Percentiles rank a stretch among this genome's conserved stretches.
Evolutionary conservation across 441 rosid species (phyloP).

Genomic region (Kokia cookei): DNA sequence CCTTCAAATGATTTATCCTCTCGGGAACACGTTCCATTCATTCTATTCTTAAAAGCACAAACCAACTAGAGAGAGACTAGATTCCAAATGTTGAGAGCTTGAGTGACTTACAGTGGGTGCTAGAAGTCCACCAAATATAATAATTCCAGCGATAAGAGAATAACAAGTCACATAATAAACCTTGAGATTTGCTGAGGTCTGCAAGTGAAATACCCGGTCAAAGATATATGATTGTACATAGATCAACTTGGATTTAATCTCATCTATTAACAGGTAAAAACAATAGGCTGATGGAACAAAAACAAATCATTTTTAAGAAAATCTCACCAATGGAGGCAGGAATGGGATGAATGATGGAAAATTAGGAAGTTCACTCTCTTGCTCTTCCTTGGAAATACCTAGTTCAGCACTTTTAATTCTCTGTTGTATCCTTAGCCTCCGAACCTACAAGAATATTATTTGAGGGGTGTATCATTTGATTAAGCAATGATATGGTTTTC

Average conservation of each 20-base stretch:
- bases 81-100: not conserved
- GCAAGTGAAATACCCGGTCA: conserved; percentile 10
- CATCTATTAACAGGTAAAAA: not conserved
- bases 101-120: conserved; percentile 73
- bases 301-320: not conserved
- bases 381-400: conserved; percentile 45
- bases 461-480: not conserved
- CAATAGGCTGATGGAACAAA: not conserved
- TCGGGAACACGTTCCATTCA: not conserved
- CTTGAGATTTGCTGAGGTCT: conserved; percentile 83
- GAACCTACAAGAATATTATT: conserved; percentile 37
- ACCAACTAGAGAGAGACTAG: not conserved
- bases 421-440: conserved; percentile 92
- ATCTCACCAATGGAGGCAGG: conserved; percentile 84
- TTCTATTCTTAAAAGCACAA: not conserved
- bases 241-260: not conserved
- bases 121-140: conserved; percentile 86
- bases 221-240: not conserved
- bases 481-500: not conserved
- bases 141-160: conserved; percentile 86
- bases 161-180: conserved; percentile 79
- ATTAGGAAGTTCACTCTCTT: conserved; percentile 77
- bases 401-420: conserved; percentile 73
- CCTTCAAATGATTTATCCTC: not conserved
- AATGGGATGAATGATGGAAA: conserved; percentile 97